phyloP scores from a whole-genome alignment of 2,329 filamentous ascomycete species.

The Penicillium sp. region DNA sequence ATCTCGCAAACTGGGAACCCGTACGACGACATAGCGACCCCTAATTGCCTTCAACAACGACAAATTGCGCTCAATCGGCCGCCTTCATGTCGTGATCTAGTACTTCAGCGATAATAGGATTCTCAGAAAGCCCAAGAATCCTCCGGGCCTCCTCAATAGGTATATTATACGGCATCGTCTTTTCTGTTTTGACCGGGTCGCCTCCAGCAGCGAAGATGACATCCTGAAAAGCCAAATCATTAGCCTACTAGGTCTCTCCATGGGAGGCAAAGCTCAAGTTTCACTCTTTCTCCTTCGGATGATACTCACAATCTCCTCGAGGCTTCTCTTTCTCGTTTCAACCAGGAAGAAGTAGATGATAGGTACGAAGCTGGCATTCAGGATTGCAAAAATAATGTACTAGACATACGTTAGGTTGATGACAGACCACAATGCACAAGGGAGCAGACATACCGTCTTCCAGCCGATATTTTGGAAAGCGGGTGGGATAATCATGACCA shows the following conservation, averaged over 20 bases:
- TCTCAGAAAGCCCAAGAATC: background rate
- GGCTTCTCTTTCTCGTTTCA: background rate
- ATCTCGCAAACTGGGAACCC: background rate
- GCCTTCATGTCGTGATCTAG: background rate
- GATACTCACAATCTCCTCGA: background rate
- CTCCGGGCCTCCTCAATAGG: background rate
- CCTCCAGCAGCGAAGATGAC: background rate
- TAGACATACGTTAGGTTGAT: background rate
- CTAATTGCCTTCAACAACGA: background rate
- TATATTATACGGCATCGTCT: background rate
- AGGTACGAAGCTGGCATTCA: background rate
- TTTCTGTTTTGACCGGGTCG: background rate
- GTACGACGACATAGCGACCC: background rate
- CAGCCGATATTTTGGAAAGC: conserved; percentile 7
- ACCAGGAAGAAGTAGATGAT: background rate
- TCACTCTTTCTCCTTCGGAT: background rate
- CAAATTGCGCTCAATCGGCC: background rate
- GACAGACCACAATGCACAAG: background rate
- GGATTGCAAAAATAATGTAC: background rate
- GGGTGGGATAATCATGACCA: conserved; percentile 10
- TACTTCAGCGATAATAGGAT: background rate
- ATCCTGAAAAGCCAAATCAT: background rate
- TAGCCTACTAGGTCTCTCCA: background rate
- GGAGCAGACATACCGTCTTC: background rate
- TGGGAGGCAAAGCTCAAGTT: background rate